Base-by-base conservation (phyloP, 1,284 basidiomycete genomes). In the Cryptococcus hybrid region DNA sequence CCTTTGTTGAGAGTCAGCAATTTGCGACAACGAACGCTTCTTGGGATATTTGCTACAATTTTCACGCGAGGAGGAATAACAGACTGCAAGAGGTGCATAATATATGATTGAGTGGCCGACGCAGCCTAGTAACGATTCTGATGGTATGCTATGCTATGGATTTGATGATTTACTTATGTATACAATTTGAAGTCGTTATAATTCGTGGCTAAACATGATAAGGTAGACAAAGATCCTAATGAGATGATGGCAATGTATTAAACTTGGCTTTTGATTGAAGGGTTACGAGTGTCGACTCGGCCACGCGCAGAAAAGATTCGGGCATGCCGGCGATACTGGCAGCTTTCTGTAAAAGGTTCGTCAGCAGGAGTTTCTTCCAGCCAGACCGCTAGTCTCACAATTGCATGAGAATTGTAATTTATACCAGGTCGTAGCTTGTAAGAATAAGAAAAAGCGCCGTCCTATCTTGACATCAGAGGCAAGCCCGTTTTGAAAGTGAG, bases 301-400 rank as follows among this genome's bases (percentile, higher is more conserved):
- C 75, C 3, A 63, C 66, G 4, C 58, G 47, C 3, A 77, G 57
- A 54, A 77, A 77, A 7, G 61, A 61, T 3, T 79, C 64, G 1
- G 94, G 95, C 81, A 98, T 85, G 3, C 90, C 90, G 6, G 92
- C 92, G 12, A 97, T 76, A 54, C 87, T 84, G 5, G 94, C 94
- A 13, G 96, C 91, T 70, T 73, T 74, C 73, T 92, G 52, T 36
- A 30, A 34, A 39, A 6, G 4, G 13, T 34, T 45, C 11, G 24
- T 56, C 24, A 60, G 44, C 45, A 9, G 37, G 43, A 39, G 30
- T 7, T 36, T 4, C 42, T 36, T 11, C 12, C 4, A 13, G 11
- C 1, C 12, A 37, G 36, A 39, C 5, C 30, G 6, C 34, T n/a
- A n/a, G 8, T 68, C 76, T 65, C 52, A 77, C 90, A 43, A 99